Percentiles rank a stretch among this genome's conserved stretches.
These are phyloP conservation scores for Russula vinacea DNA, from an alignment of 768 basidiomycete species.

Conservation along the genomic window DNA sequence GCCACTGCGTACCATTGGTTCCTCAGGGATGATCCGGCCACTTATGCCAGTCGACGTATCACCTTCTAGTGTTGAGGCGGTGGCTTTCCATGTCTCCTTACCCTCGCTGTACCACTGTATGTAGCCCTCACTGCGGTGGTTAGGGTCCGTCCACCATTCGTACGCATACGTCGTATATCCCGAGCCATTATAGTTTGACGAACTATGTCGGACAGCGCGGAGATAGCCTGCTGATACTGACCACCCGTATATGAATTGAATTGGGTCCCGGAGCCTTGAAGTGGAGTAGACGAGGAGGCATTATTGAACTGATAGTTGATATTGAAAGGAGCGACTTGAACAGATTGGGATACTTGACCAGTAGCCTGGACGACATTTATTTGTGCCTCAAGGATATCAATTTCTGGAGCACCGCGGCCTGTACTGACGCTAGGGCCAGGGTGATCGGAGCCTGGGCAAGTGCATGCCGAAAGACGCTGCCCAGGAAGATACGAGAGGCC, in stretches of 20 bases:
- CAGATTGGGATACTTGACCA: slow-evolving; percentile 76
- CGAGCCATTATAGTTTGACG: slow-evolving; percentile 52
- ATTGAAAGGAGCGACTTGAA: slow-evolving; percentile 80
- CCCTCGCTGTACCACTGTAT: slow-evolving; percentile 81
- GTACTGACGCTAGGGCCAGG: slow-evolving; percentile 70
- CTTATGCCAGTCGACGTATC: slow-evolving; percentile 57
- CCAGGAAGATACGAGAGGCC: slow-evolving; percentile 78
- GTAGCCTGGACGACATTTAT: slow-evolving; percentile 48
- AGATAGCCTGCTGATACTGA: slow-evolving; percentile 69
- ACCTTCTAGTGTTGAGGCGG: slow-evolving; percentile 61
- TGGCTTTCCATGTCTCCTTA: slow-evolving; percentile 66
- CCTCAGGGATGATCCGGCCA: slow-evolving; percentile 72
- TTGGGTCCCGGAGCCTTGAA: slow-evolving; percentile 51
- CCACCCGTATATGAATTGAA: slow-evolving; percentile 72
- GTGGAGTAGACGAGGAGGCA: slow-evolving; percentile 47
- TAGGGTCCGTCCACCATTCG: slow-evolving; percentile 80
- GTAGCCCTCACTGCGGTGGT: slow-evolving; percentile 61
- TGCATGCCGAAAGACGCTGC: slow-evolving; percentile 83
- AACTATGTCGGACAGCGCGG: slow-evolving; percentile 55
- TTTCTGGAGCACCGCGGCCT: slow-evolving; percentile 84
- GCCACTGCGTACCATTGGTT: slow-evolving; percentile 74
- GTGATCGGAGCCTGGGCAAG: slow-evolving; percentile 81
- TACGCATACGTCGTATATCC: slow-evolving; percentile 64
- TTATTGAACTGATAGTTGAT: slow-evolving; percentile 60
- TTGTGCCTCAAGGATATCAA: slow-evolving; percentile 89